Base-by-base conservation (phyloP, 768 basidiomycete species). In the Leccinellum rugosiceps region DNA sequence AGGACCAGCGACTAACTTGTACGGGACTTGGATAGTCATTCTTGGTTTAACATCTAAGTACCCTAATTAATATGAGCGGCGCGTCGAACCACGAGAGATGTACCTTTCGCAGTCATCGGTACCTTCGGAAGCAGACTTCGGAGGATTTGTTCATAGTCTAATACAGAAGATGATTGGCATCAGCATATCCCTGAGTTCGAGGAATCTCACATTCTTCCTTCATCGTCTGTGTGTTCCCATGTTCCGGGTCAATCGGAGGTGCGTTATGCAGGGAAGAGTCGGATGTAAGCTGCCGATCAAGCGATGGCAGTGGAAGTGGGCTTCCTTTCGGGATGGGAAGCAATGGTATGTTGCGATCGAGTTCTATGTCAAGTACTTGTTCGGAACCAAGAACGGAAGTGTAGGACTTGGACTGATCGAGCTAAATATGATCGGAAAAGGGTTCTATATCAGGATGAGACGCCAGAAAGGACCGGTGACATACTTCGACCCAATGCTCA, bases 401-500 rank as follows among this genome's bases (percentile, higher is more conserved):
- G 15, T 56, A 59, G 15, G 70, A 63, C 30, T 70, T 78, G 31
- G 73, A 66, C n/a, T 72, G 74, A 62, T 82, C 80, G 23, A 80
- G 75, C 78, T 80, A 60, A n/a, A 58, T 14, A 44, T 34, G 41
- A 25, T 54, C n/a, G 32, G 52, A 32, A 56, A 21, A 32, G 25
- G 30, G 41, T 57, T 51, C 10, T 15, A 19, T 15, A 31, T 45
- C 28, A 46, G 28, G 44, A 51, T 17, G 17, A 41, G 50, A 26
- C 23, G 19, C 21, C 30, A 52, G 35, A 13, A 32, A 19, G 19
- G 34, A 31, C 52, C 46, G 17, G 25, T 43, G 31, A 54, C 26
- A 5, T 62, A 80, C 81, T 63, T 82, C 78, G 7, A 82, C 74
- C 80, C 80, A 83, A 52, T 82, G 80, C 9, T 82, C 80, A 17